These are phyloP conservation scores for Apocynum venetum DNA, from an alignment of 257 asterid species.

Conservation along the genomic window DNA sequence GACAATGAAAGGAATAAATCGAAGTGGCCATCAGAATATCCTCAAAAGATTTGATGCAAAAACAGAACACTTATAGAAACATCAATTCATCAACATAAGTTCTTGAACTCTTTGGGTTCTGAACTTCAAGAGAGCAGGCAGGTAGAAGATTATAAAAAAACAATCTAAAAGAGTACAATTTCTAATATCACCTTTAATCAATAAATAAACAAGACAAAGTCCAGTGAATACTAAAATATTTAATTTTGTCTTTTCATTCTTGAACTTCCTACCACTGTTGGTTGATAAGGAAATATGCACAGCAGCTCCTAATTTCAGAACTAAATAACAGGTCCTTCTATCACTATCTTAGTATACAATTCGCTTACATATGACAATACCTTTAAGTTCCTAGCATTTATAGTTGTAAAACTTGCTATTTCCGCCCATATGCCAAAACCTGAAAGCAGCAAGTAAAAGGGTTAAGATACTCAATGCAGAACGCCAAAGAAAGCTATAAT, in stretches of 20 bases:
- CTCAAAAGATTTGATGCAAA: not conserved
- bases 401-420: conserved; percentile 17
- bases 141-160: not conserved
- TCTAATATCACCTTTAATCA: not conserved
- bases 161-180: not conserved
- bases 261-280: not conserved
- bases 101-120: not conserved
- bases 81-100: not conserved
- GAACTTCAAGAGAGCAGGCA: not conserved
- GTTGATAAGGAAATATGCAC: conserved; percentile 1
- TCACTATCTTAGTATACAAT: conserved; percentile 21
- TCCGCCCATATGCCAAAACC: conserved; percentile 70
- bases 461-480: conserved; percentile 18
- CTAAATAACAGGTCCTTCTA: conserved; percentile 12
- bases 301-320: not conserved
- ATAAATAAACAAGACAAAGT: not conserved
- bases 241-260: not conserved
- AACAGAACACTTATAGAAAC: not conserved
- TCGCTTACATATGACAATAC: conserved; percentile 7
- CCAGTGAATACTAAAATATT: not conserved
- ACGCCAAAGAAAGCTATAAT: not conserved
- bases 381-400: conserved; percentile 11
- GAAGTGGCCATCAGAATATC: not conserved
- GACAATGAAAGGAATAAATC: not conserved
- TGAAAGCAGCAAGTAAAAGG: conserved; percentile 24